Base-by-base conservation (phyloP, 768 basidiomycete species). In the Filobasidium floriforme region DNA sequence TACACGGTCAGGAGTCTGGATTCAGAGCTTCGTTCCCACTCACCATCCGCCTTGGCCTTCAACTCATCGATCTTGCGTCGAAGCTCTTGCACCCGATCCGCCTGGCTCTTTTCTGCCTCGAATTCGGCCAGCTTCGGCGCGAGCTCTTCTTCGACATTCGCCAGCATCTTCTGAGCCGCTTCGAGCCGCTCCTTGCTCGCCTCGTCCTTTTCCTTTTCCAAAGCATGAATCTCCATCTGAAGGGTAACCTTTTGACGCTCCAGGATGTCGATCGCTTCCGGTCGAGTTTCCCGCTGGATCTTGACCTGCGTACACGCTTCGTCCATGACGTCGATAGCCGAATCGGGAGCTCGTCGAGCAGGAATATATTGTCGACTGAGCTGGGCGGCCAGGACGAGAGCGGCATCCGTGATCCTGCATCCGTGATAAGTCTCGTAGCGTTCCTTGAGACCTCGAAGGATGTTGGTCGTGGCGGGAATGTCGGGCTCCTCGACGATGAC, bases 211-310 rank as follows among this genome's bases (percentile, higher is more conserved):
- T 96, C 92, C 57, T 92, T 85, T 75, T 92, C 89, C 61, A 97
- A 81, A 11, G 94, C 94, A 75, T 96, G 92, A 24, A 96, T 89
- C 75, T 96, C 94, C 22, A 98, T 87, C 74, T 97, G 89, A 32
- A 98, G 83, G 74, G 94, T 90, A 40, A 97, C 84, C 77, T 89
- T 92, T 61, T 83, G 84, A 22, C 92, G 86, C 74, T 94, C 90
- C 19, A 97, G 83, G 70, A 87, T 87, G 80, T 98, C 94, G 72
- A 98, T 89, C 2, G 84, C 88, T 79, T 98, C 94, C 0, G 94
- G 94, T 66, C 89, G 85, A 0, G 92, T 97, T 81, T 99, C 94
- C 51, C 91, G 87, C 29, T 90, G 90, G 28, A 97, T 91, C 66
- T 92, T 89, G 52, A 70, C 77, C 0, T 87, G 88, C 29, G 90